Conservation (phyloP, 345 rosid species). For the Theobroma cacao region DNA sequence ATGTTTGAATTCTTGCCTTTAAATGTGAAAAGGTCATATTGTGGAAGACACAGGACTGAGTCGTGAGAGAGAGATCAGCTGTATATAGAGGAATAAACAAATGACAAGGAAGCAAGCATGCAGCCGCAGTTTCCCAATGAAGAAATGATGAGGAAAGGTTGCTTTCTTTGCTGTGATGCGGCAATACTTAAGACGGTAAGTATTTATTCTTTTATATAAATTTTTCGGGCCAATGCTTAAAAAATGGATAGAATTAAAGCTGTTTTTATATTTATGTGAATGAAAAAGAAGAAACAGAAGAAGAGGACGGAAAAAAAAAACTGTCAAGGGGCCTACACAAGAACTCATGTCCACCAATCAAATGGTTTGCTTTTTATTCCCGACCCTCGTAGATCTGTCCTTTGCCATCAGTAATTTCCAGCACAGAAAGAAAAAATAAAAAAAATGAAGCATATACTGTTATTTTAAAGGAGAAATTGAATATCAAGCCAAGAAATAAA, state of each 20-base stretch:
- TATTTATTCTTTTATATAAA: too few species aligned
- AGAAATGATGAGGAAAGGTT: too few species aligned
- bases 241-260: not conserved
- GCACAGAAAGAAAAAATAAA: too few species aligned
- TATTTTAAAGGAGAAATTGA: too few species aligned
- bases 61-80: not conserved
- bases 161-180: not conserved
- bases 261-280: not conserved
- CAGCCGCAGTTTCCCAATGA: too few species aligned
- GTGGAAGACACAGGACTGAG: not conserved
- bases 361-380: not conserved
- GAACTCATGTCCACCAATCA: not conserved
- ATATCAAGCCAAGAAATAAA: too few species aligned
- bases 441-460: not conserved
- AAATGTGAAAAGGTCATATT: too few species aligned
- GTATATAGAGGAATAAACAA: not conserved
- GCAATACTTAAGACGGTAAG: not conserved
- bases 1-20: not conserved
- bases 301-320: not conserved
- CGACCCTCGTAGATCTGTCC: not conserved
- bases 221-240: too few species aligned
- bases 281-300: not conserved
- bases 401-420: not conserved
- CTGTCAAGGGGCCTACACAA: not conserved
- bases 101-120: too few species aligned